phyloP scores from a whole-genome alignment of 306 rosid species.

The Casuarina glauca region DNA sequence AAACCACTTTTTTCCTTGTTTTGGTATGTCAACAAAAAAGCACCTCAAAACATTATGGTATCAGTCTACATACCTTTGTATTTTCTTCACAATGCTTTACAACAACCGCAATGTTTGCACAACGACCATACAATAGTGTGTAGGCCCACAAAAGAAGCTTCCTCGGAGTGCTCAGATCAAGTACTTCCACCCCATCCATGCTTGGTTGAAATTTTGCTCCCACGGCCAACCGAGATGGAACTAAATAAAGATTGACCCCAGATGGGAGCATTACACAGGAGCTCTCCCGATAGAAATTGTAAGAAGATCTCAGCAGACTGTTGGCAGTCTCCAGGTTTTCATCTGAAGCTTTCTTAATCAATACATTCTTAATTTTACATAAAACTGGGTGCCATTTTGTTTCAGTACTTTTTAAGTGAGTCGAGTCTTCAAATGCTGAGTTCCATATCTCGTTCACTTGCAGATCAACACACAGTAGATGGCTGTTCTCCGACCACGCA shows the following conservation, averaged over 20 bases:
- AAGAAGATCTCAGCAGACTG: constrained; percentile 80
- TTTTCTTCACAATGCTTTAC: constrained; percentile 96
- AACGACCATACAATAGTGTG: constrained; percentile 69
- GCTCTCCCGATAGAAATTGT: constrained; percentile 89
- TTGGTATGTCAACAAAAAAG: not conserved
- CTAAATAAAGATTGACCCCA: constrained; percentile 69
- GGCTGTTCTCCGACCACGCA: constrained; percentile 53
- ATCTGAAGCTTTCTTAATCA: constrained; percentile 62
- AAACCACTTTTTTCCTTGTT: not conserved
- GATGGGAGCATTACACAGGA: constrained; percentile 71
- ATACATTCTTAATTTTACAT: constrained; percentile 49
- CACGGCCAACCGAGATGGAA: constrained; percentile 54
- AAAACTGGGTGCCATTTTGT: constrained; percentile 62
- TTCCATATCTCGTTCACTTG: constrained; percentile 77
- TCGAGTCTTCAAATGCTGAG: constrained; percentile 71
- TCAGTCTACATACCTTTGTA: constrained; percentile 66
- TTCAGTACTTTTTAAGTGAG: constrained; percentile 55
- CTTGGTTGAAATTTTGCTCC: constrained; percentile 56
- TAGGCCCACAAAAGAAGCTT: constrained; percentile 98
- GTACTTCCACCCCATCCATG: constrained; percentile 64
- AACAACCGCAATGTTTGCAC: constrained; percentile 68
- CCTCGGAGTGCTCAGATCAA: constrained; percentile 95
- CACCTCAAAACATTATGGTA: constrained; percentile 19
- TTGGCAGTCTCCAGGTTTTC: constrained; percentile 75
- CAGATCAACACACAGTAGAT: constrained; percentile 77